Base-by-base conservation (phyloP, 371 early-diverging fungal species). In the Mortierella sp. region DNA sequence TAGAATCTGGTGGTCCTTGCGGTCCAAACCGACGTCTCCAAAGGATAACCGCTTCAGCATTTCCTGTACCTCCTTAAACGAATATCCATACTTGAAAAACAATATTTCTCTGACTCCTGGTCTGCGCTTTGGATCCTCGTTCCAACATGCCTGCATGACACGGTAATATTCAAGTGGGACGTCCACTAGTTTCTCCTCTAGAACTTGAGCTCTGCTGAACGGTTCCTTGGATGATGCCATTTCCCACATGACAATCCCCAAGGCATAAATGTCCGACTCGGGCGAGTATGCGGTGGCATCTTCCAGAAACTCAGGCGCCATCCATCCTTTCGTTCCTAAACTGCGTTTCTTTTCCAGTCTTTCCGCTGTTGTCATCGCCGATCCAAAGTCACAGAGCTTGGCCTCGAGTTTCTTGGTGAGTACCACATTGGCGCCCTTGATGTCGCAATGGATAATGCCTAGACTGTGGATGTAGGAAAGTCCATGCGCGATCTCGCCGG, bases 231-330 rank as follows among this genome's bases (percentile, higher is more conserved):
- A 30, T 21, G 51, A 28, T 21, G 59, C 59, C 59, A 59, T 59
- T 50, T 59, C 50, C 59, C 49, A 59, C 59, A 59, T 59, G 15
- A 59, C 42, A 28, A 59, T 32, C 21, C 60, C 60, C 4, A 60
- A 51, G 32, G 60, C 41, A 26, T 60, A 60, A 26, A 60, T 21
- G 23, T 60, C 60, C 24, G 60, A 50, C 52, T 51, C 27, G 24
- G 51, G 11, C 52, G 60, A 60, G 51, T 60, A 60, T n/a, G 43
- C 39, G 15, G 60, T 42, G 1, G 23, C 3, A 31, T 50, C 50
- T 28, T 23, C 0, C 11, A 24, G 21, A 6, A 41, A 8, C 23
- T 60, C 60, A 9, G 60, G 60, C 32, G 60, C 50, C 30, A 30
- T 14, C 60, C 60, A 60, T 60, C 11, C 37, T 1, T 12, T 2